Conservation (phyloP, 371 early-diverging fungal genomes). For the Dichotomocladium elegans region DNA sequence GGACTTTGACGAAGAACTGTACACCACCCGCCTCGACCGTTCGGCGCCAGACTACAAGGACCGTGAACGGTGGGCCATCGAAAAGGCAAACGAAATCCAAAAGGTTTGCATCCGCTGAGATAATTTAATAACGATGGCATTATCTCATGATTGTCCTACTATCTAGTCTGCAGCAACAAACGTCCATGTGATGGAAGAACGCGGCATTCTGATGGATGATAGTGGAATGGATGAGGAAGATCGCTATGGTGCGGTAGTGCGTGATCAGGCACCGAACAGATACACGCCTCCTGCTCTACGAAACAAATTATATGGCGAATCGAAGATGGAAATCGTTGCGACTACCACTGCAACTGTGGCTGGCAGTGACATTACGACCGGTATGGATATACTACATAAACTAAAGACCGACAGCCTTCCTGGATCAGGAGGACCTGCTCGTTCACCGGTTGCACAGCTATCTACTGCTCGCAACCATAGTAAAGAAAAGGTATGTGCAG, state of each 20-base stretch:
- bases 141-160: neutral
- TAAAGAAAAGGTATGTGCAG: slow-evolving; percentile 13
- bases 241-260: slow-evolving; percentile 76
- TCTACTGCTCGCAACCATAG: slow-evolving; percentile 20
- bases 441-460: slow-evolving; percentile 32
- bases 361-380: neutral
- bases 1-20: slow-evolving; percentile 93
- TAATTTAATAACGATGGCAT: neutral
- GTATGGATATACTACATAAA: slow-evolving; percentile 37
- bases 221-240: slow-evolving; percentile 88
- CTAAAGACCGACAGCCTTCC: slow-evolving; percentile 28
- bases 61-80: slow-evolving; percentile 81
- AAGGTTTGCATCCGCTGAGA: slow-evolving; percentile 18
- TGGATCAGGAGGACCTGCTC: slow-evolving; percentile 17
- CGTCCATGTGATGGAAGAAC: slow-evolving; percentile 92
- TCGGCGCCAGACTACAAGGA: slow-evolving; percentile 82
- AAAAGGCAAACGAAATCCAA: slow-evolving; percentile 90
- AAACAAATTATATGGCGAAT: slow-evolving; percentile 23
- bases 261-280: slow-evolving; percentile 62
- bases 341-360: neutral
- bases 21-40: slow-evolving; percentile 93
- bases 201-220: slow-evolving; percentile 67
- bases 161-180: slow-evolving; percentile 65
- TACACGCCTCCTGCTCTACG: slow-evolving; percentile 85
- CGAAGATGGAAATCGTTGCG: slow-evolving; percentile 12